Base-by-base conservation (phyloP, 1,284 basidiomycete species). In the Moniliophthora roreri region DNA sequence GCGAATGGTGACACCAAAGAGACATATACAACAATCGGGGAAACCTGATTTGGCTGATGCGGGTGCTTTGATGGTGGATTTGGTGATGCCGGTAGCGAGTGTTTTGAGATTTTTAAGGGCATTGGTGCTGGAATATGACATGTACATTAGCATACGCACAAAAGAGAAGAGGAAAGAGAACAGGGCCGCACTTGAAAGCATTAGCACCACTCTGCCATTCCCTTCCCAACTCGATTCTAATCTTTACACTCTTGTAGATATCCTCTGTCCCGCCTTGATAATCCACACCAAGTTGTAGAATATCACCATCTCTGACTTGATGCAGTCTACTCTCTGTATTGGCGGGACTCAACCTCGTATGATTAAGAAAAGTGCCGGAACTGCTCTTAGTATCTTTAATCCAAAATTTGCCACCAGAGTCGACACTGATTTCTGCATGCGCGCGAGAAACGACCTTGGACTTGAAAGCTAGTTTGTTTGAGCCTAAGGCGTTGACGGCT, bases 241-340 rank as follows among this genome's bases (percentile, higher is more conserved):
- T 97, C 81, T 98, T 98, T 58, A 99, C 94, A 60, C 92, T 95
- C 71, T 98, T 92, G 72, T 97, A 99, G 57, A 98, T 94, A 70
- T 98, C 95, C 73, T 99, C 95, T 4, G 91, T 86, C 0, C 96
- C 97, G 24, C 96, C 96, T 70, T 98, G 96, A 71, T 98, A 99
- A 68, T 99, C 97, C 28, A 99, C 95, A 1, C 96, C 96, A 1
- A 98, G 84, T 72, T 99, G 96, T 6, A 99, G 74, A 15, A 98
- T 83, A 71, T 99, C 96, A 0, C 96, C 96, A 59, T 98, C 96
- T 70, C 91, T 92, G 63, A 99, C 78, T 58, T 85, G 83, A 59
- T 83, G 89, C 0, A 93, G 83, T 37, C 85, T 77, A 2, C 85
- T 89, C 65, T 96, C 93, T 11, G 84, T 80, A 51, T 90, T 91